A percentile compares a stretch with the other conserved stretches of the same genome.
Conservation (phyloP, 768 basidiomycete species). For the Suillus lakei region DNA sequence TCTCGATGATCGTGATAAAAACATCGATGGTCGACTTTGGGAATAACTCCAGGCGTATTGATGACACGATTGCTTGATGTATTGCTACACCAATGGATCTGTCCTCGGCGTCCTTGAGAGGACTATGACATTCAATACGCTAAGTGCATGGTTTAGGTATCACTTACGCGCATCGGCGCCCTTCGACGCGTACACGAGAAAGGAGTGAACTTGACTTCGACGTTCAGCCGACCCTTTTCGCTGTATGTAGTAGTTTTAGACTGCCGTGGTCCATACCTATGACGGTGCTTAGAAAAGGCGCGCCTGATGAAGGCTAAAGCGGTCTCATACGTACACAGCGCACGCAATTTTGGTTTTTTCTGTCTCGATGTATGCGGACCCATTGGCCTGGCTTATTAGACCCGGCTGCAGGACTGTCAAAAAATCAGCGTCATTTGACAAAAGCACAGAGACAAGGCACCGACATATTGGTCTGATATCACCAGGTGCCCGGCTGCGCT, state of each 20-base stretch:
- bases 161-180: conserved; percentile 83
- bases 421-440: conserved; percentile 14
- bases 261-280: conserved; percentile 84
- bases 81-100: conserved; percentile 82
- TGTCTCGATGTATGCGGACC: conserved; percentile 96
- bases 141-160: neutral
- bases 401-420: conserved; percentile 84
- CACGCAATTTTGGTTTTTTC: conserved; percentile 93
- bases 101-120: conserved; percentile 90
- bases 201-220: conserved; percentile 96
- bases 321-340: conserved; percentile 73
- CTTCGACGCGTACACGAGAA: conserved; percentile 82
- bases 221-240: conserved; percentile 87
- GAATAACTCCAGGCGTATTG: conserved; percentile 86
- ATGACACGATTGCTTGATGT: conserved; percentile 82
- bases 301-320: conserved; percentile 12
- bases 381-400: conserved; percentile 91
- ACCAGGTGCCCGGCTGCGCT: conserved; percentile 52
- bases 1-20: conserved; percentile 87
- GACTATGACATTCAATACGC: conserved; percentile 10
- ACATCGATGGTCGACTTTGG: conserved; percentile 95
- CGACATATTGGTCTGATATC: conserved; percentile 90
- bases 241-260: conserved; percentile 81
- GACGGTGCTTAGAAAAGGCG: neutral
- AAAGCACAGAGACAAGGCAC: neutral